These are phyloP conservation scores for Linanthus parryae DNA, from an alignment of 148 eudicot species.

Conservation along the genomic window DNA sequence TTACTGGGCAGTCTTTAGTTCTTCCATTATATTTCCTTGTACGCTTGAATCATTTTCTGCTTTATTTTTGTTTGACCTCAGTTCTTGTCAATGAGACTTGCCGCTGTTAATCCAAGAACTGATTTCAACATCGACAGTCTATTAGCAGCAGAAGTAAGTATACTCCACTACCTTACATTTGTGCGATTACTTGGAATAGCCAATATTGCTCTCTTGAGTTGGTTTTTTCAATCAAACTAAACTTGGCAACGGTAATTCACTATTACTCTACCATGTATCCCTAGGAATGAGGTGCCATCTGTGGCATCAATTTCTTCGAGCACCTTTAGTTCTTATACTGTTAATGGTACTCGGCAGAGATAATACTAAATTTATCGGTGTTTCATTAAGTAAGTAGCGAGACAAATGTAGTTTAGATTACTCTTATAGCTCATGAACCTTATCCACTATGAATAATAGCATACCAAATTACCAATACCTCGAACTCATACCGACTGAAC, in stretches of 20 bases:
- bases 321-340: neutral
- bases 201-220: neutral
- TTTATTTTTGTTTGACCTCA: slow-evolving; percentile 28
- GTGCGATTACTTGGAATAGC: neutral
- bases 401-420: too few relatives aligned
- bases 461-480: too few relatives aligned
- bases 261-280: neutral
- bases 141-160: slow-evolving; percentile 68
- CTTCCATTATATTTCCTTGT: neutral
- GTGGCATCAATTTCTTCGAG: neutral
- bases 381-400: too few relatives aligned
- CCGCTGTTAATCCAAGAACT: slow-evolving; percentile 82
- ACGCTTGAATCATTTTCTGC: too few relatives aligned
- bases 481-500: too few relatives aligned
- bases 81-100: slow-evolving; percentile 97
- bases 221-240: neutral
- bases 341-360: too few relatives aligned
- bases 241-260: neutral
- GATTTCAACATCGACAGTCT: slow-evolving; percentile 78
- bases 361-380: too few relatives aligned
- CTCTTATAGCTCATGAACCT: too few relatives aligned
- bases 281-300: neutral
- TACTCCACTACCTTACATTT: too few relatives aligned
- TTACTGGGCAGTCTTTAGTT: neutral
- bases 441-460: too few relatives aligned